A percentile compares a stretch with the other conserved stretches of the same genome.
phyloP scores from a whole-genome alignment of 108 stramenopile species.

The Cyclotella atomus region DNA sequence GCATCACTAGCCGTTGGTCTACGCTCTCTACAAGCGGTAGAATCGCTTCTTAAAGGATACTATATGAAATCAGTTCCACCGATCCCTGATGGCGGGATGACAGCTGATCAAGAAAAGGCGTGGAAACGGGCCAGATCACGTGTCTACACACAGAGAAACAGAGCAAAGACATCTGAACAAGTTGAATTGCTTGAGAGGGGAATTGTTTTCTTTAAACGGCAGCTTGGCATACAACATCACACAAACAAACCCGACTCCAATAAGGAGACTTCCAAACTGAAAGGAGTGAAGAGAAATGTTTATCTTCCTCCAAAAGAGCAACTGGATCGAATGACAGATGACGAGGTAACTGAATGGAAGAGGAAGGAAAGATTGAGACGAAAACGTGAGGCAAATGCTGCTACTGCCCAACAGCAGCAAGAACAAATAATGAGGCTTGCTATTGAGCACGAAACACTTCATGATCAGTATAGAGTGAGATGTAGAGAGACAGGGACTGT shows the following conservation, averaged over 20 bases:
- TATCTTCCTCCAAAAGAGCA: slow-evolving; percentile 4
- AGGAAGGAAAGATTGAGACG: slow-evolving; percentile 5
- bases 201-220: neutral
- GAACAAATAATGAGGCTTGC: neutral
- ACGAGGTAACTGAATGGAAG: slow-evolving; percentile 5
- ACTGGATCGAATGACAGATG: neutral
- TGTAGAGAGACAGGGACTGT: neutral
- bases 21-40: slow-evolving; percentile 9
- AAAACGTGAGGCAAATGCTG: slow-evolving; percentile 9
- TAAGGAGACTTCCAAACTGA: slow-evolving; percentile 1
- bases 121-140: slow-evolving; percentile 14
- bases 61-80: neutral
- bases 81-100: neutral
- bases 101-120: neutral
- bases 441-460: slow-evolving; percentile 12
- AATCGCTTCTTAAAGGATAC: neutral
- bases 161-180: slow-evolving; percentile 1
- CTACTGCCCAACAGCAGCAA: neutral
- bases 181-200: neutral
- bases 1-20: neutral
- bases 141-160: slow-evolving; percentile 5
- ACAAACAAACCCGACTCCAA: neutral
- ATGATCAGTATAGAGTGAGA: slow-evolving; percentile 1
- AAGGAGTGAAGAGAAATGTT: neutral
- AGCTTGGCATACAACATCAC: neutral